Evolutionary conservation across 148 eudicot genomes (phyloP).

Genomic region (Talinum fruticosum): DNA sequence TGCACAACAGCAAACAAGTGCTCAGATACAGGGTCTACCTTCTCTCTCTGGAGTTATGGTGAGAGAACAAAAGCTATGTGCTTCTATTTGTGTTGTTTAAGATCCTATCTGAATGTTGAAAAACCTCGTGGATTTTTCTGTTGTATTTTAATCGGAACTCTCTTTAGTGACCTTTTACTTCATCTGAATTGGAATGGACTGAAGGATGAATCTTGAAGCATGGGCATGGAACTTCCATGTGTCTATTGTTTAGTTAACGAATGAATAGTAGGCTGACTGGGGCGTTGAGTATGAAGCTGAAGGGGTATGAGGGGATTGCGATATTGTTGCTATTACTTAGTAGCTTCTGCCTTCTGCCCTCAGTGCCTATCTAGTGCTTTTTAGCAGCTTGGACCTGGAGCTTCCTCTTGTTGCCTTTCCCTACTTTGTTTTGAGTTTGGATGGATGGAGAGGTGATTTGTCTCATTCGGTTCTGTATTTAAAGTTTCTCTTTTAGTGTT

Average conservation of each 20-base stretch:
- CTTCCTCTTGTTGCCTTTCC: no score
- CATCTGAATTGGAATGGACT: not conserved
- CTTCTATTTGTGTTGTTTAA: not conserved
- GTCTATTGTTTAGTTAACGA: not conserved
- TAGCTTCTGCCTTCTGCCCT: no score
- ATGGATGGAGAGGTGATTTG: no score
- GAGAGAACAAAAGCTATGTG: conserved; percentile 15
- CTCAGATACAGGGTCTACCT: conserved; percentile 74
- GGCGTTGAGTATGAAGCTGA: not conserved
- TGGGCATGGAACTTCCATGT: not conserved
- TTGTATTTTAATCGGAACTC: not conserved
- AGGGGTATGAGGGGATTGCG: no score
- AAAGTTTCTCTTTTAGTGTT: no score
- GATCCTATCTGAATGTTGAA: not conserved
- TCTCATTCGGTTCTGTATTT: no score
- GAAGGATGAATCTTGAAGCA: not conserved
- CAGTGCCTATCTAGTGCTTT: no score
- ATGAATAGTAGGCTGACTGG: not conserved
- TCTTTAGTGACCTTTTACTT: not conserved
- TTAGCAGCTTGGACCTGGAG: no score
- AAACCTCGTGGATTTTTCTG: not conserved
- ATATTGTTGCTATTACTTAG: no score
- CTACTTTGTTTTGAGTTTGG: no score
- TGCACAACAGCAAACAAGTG: conserved; percentile 49
- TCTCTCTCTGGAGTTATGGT: conserved; percentile 65